A percentile compares a stretch with the other conserved stretches of the same genome.
phyloP scores from a whole-genome alignment of 768 basidiomycete genomes.

The Nidularia pulvinata region DNA sequence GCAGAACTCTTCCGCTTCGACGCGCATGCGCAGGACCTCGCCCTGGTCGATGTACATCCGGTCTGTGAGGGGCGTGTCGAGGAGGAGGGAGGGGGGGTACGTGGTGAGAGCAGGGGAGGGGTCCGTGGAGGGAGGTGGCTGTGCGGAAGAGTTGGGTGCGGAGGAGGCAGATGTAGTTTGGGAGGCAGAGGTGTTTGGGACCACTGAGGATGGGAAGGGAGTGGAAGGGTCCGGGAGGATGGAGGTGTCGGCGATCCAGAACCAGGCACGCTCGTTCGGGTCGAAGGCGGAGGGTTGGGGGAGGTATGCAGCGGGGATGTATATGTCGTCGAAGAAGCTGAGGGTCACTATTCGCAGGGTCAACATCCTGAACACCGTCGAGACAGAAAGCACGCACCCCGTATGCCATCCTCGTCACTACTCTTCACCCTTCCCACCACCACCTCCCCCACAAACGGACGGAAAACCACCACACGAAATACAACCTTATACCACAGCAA shows the following conservation, averaged over 20 bases:
- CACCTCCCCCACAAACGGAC: slow-evolving; percentile 90
- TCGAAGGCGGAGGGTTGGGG: slow-evolving; percentile 85
- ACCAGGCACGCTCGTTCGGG: slow-evolving; percentile 79
- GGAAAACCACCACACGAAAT: slow-evolving; percentile 89
- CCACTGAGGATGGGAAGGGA: not conserved
- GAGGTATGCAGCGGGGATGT: slow-evolving; percentile 76
- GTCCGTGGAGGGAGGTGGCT: not conserved
- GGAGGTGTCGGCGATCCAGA: slow-evolving; percentile 70
- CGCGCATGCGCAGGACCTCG: slow-evolving; percentile 74
- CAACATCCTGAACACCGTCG: too few species aligned
- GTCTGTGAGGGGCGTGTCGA: slow-evolving; percentile 63
- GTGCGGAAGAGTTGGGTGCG: not conserved
- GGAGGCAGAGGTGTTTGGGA: not conserved
- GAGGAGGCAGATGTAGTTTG: not conserved
- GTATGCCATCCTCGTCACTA: slow-evolving; percentile 82
- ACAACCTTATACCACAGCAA: slow-evolving; percentile 92
- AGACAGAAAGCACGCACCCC: slow-evolving; percentile 50
- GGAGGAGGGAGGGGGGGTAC: slow-evolving; percentile 25
- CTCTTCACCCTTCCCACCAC: slow-evolving; percentile 88
- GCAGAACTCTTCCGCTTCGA: slow-evolving; percentile 82
- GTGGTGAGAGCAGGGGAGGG: not conserved
- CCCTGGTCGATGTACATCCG: slow-evolving; percentile 84
- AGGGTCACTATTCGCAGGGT: slow-evolving; percentile 58
- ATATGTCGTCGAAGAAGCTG: slow-evolving; percentile 94
- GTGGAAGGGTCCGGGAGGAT: not conserved